Conservation (phyloP, 2,329 filamentous ascomycete genomes). For the Cladosporium sp. region DNA sequence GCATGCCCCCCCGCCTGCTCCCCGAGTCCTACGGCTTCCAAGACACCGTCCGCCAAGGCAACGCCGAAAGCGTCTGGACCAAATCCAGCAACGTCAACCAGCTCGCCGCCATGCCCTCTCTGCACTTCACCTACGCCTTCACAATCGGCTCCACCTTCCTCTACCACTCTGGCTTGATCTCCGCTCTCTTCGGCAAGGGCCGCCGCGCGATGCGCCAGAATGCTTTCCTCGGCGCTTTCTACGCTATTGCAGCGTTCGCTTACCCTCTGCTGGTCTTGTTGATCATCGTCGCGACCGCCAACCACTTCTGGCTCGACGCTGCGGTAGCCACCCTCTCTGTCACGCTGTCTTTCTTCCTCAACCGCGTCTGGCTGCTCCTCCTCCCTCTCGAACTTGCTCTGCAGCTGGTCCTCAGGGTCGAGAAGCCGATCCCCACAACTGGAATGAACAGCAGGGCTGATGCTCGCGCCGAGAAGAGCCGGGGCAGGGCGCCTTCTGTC, state of each 20-base stretch:
- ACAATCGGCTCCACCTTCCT: conserved; percentile 54
- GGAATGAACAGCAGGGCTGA: conserved; percentile 42
- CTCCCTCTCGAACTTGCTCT: conserved; percentile 56
- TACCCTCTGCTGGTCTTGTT: conserved; percentile 49
- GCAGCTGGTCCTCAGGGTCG: conserved; percentile 50
- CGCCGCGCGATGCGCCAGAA: conserved; percentile 24
- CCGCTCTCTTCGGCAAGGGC: conserved; percentile 42
- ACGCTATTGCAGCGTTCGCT: conserved; percentile 46
- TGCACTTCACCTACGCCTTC: conserved; percentile 60
- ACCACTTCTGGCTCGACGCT: conserved; percentile 63
- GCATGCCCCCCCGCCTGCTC: conserved; percentile 55
- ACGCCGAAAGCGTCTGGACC: conserved; percentile 51
- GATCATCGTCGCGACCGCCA: conserved; percentile 63
- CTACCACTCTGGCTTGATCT: conserved; percentile 55
- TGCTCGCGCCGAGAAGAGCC: conserved; percentile 4
- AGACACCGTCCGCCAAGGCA: conserved; percentile 51
- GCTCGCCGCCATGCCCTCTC: conserved; percentile 51
- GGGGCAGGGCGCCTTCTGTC: conserved; percentile 14
- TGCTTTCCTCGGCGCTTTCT: conserved; percentile 39
- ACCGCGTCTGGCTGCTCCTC: conserved; percentile 54
- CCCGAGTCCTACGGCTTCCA: conserved; percentile 49
- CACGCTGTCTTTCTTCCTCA: conserved; percentile 50
- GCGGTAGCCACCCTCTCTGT: conserved; percentile 54
- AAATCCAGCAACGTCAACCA: conserved; percentile 50
- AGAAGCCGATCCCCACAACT: conserved; percentile 59